Evolutionary conservation across 306 rosid species (phyloP), one percentile per base, ranked within the genome.

Genomic region (Sesbania bispinosa): DNA sequence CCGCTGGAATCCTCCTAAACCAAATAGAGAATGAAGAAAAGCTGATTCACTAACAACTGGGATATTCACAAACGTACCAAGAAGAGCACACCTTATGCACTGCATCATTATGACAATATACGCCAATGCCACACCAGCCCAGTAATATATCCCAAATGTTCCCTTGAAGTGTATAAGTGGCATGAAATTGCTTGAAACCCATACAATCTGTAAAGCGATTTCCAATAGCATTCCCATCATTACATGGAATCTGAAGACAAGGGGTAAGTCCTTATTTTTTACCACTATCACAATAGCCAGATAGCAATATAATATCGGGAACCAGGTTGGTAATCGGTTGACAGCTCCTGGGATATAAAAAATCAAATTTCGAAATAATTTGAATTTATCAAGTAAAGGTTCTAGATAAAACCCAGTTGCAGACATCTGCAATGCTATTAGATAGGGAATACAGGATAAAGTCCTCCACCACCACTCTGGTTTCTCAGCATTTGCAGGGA

Each of bases 391-490:
- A 39, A 86, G 24, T 10, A 90, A 72, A 58, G 90, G 97, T 47
- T 76, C 81, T 39, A 93, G 51, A 71, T 62, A 88, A 50, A 77
- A 71, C 58, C 96, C 97, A 27, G 96, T 72, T 18, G 84, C 92
- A 6, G 98, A 90, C 81, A 85, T 80, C 81, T 85, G 88, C 79
- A 88, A 23, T 39, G 97, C 85, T 5, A 85, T 21, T 27, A 93
- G 79, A 73, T 93, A 90, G 43, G 98, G 98, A 48, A 86, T 6
- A 46, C 96, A 88, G 9, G 90, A 88, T 71, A 93, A 69, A 72
- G 89, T 85, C 71, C 98, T 88, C 96, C 92, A 87, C 97, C 96
- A 87, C 98, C 98, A 93, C 55, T 85, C 89, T 23, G 97, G 98
- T 80, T 88, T 90, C 86, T 88, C 87, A 35, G 79, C 72, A 42